Evolutionary conservation across 257 asterid genomes (phyloP).

Genomic region (Solanum tarijense): DNA sequence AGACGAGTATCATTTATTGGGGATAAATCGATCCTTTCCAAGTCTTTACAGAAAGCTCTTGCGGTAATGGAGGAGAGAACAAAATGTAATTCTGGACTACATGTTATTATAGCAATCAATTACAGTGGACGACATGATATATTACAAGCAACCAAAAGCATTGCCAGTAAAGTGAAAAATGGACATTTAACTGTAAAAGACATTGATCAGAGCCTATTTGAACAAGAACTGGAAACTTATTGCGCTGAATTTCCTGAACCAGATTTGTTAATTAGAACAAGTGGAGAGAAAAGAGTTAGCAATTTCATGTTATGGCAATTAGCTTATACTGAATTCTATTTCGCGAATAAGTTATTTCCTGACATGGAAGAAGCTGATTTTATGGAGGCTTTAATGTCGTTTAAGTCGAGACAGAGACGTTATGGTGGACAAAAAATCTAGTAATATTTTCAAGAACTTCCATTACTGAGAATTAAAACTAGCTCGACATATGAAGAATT

Average conservation of each 20-base stretch:
- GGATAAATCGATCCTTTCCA: constrained; percentile 8
- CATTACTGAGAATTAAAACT: too few relatives aligned
- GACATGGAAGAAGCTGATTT: constrained; percentile 15
- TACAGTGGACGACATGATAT: constrained; percentile 22
- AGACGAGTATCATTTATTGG: constrained; percentile 9
- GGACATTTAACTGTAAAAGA: not conserved
- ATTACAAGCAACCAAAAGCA: constrained; percentile 9
- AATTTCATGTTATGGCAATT: constrained; percentile 34
- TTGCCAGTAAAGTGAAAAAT: constrained; percentile 10
- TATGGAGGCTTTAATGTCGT: not conserved
- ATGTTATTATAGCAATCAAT: constrained; percentile 1
- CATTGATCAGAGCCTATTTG: not conserved
- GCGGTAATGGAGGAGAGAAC: not conserved
- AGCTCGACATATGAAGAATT: too few relatives aligned
- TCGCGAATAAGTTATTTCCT: constrained; percentile 3
- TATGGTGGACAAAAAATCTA: constrained; percentile 4
- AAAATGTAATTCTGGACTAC: constrained; percentile 2
- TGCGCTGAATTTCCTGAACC: constrained; percentile 5
- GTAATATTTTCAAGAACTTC: not conserved
- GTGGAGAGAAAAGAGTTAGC: constrained; percentile 25
- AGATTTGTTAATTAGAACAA: constrained; percentile 20
- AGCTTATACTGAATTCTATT: constrained; percentile 18
- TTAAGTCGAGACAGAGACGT: constrained; percentile 9
- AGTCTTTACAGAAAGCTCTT: not conserved
- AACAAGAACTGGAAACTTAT: constrained; percentile 3